phyloP scores from a whole-genome alignment of 495 filamentous ascomycete genomes.

The Aspergillus bertholletiae region DNA sequence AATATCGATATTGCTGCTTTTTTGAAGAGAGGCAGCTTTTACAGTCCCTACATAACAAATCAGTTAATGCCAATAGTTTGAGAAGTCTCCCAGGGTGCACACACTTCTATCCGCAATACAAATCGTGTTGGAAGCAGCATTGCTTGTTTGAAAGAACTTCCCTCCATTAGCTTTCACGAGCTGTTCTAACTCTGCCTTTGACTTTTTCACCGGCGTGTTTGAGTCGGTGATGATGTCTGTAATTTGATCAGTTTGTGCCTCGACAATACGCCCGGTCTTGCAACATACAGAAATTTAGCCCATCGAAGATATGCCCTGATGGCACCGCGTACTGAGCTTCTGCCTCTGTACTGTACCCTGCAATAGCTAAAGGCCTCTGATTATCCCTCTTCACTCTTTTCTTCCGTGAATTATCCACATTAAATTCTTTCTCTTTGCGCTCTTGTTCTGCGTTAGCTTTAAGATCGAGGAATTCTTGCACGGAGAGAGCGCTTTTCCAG shows the following conservation, averaged over 20 bases:
- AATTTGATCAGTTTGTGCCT: constrained; percentile 11
- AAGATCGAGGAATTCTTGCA: constrained; percentile 72
- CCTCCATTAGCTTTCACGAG: constrained; percentile 87
- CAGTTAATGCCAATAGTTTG: constrained; percentile 1
- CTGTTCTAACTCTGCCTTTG: constrained; percentile 78
- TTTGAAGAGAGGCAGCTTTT: constrained; percentile 79
- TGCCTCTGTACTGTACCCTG: constrained; percentile 57
- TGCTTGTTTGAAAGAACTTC: constrained; percentile 71
- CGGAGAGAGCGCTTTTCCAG: constrained; percentile 75
- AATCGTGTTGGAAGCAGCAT: constrained; percentile 55
- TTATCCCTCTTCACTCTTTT: constrained; percentile 60
- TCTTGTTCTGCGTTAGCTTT: constrained; percentile 70
- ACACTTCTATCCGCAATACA: constrained; percentile 76
- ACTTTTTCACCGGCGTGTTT: constrained; percentile 55
- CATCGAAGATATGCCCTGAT: constrained; percentile 63
- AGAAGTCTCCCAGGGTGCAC: background rate
- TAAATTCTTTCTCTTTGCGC: constrained; percentile 72
- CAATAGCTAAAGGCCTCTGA: constrained; percentile 66
- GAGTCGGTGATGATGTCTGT: constrained; percentile 61
- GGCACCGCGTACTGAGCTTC: constrained; percentile 53
- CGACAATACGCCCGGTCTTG: background rate
- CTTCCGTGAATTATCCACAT: constrained; percentile 69
- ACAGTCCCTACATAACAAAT: constrained; percentile 55
- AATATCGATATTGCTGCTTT: constrained; percentile 63
- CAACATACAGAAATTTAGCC: constrained; percentile 70